Evolutionary conservation across 2,329 filamentous ascomycete genomes (phyloP).

Genomic region (Phialocephala sp.): DNA sequence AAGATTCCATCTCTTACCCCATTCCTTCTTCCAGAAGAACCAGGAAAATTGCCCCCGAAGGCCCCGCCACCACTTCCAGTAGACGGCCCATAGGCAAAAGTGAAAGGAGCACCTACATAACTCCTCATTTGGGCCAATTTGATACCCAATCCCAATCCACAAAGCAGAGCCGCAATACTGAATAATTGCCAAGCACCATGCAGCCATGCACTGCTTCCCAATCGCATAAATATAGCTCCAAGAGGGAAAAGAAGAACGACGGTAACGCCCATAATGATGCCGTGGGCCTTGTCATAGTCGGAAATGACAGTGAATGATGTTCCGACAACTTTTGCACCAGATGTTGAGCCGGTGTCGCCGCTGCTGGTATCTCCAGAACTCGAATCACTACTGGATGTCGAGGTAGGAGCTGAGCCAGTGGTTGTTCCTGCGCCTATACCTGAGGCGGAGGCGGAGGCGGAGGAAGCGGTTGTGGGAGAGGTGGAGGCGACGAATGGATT

Average conservation of each 20-base stretch:
- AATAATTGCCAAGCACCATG: constrained; percentile 63
- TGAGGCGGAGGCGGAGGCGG: constrained; percentile 17
- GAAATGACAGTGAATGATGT: constrained; percentile 2
- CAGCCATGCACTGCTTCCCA: constrained; percentile 55
- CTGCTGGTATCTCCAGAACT: constrained; percentile 12
- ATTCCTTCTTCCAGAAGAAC: not conserved
- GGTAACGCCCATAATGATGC: constrained; percentile 64
- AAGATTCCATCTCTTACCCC: constrained; percentile 2
- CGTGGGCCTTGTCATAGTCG: constrained; percentile 51
- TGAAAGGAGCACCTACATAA: constrained; percentile 47
- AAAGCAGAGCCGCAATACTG: constrained; percentile 63
- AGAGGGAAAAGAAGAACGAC: constrained; percentile 65
- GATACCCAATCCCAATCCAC: constrained; percentile 63
- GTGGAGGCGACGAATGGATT: constrained; percentile 36
- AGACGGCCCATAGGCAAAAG: not conserved
- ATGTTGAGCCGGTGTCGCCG: constrained; percentile 1
- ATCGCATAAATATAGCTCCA: constrained; percentile 64
- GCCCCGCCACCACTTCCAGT: not conserved
- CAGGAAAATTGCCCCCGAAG: not conserved
- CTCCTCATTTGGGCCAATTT: constrained; percentile 49
- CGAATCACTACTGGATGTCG: not conserved
- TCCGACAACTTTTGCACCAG: constrained; percentile 1
- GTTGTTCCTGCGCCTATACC: not conserved
- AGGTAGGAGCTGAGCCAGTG: not conserved
- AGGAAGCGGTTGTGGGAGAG: constrained; percentile 10